These are phyloP conservation scores for Ceriops decandra DNA, from an alignment of 345 rosid genomes.

Conservation along the genomic window DNA sequence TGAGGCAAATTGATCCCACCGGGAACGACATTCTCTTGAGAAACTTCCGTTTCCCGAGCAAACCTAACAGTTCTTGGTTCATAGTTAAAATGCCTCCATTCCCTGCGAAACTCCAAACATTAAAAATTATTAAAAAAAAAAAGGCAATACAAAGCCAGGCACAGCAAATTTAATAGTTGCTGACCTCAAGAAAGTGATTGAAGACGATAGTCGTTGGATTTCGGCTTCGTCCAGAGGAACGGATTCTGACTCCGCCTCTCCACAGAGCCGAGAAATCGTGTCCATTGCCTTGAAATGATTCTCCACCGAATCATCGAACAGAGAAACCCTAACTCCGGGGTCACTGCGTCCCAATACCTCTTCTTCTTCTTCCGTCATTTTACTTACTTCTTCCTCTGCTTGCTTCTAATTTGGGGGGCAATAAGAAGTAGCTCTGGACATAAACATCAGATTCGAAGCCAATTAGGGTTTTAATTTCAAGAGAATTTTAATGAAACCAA, in stretches of 20 bases:
- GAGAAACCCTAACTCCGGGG: conserved; percentile 39
- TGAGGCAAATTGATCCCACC: conserved; percentile 52
- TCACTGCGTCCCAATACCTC: conserved; percentile 1
- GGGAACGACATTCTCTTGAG: conserved; percentile 16
- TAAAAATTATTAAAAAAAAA: background rate
- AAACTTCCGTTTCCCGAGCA: conserved; percentile 32
- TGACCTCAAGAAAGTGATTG: conserved; percentile 65
- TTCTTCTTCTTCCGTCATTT: conserved; percentile 7
- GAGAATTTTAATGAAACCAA: too few species aligned
- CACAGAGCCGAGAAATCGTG: conserved; percentile 49
- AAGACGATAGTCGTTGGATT: conserved; percentile 46
- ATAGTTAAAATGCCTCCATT: conserved; percentile 60
- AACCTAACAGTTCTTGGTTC: conserved; percentile 50
- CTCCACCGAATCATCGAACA: conserved; percentile 60
- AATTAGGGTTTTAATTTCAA: too few species aligned
- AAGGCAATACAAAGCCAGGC: background rate
- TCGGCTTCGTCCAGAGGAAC: conserved; percentile 28
- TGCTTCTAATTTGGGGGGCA: background rate
- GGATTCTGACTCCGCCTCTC: conserved; percentile 34
- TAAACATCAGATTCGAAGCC: too few species aligned
- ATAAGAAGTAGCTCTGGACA: too few species aligned
- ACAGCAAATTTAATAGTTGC: background rate
- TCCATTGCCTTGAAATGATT: conserved; percentile 62
- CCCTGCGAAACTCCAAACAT: conserved; percentile 30
- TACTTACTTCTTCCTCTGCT: background rate